Percentiles rank a stretch among this genome's conserved stretches.
These are phyloP conservation scores for Syzygium oleosum DNA, from an alignment of 345 rosid species.

Conservation along the genomic window DNA sequence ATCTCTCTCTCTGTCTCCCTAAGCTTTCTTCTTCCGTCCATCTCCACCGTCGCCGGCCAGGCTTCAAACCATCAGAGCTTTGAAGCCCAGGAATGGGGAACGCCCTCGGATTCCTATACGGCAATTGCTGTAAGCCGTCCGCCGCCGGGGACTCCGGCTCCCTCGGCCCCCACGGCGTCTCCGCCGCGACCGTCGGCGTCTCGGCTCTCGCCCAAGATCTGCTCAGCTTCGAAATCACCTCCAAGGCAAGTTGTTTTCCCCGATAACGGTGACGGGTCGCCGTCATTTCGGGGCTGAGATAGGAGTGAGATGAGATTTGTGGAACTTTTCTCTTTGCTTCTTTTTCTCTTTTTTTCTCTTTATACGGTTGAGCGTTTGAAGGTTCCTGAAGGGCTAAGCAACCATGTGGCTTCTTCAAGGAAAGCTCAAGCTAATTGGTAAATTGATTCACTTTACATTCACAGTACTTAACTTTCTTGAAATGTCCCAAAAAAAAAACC, in stretches of 20 bases:
- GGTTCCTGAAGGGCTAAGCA: constrained; percentile 73
- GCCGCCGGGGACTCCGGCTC: constrained; percentile 24
- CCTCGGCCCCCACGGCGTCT: constrained; percentile 40
- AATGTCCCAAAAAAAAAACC: neutral
- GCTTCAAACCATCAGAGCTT: neutral
- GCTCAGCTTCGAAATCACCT: constrained; percentile 60
- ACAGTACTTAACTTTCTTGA: neutral
- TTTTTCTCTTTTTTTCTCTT: neutral
- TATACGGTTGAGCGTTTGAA: constrained; percentile 5
- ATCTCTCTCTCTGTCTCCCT: neutral
- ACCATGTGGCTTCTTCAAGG: constrained; percentile 67
- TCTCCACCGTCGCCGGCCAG: no score
- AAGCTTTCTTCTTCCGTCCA: no score
- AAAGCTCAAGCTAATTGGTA: constrained; percentile 96
- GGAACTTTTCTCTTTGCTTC: neutral
- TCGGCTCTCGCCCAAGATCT: constrained; percentile 80
- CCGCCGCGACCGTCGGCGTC: constrained; percentile 49
- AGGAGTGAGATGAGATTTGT: neutral
- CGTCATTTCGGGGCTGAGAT: neutral
- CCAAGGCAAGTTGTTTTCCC: constrained; percentile 31
- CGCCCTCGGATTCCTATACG: constrained; percentile 38
- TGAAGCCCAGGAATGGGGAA: constrained; percentile 33
- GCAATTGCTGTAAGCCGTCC: constrained; percentile 33
- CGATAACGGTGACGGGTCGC: neutral
- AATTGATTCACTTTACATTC: neutral